These are phyloP conservation scores for Cyclospora cayetanensis DNA, from an alignment of 169 alveolate species.

Conservation along the genomic window DNA sequence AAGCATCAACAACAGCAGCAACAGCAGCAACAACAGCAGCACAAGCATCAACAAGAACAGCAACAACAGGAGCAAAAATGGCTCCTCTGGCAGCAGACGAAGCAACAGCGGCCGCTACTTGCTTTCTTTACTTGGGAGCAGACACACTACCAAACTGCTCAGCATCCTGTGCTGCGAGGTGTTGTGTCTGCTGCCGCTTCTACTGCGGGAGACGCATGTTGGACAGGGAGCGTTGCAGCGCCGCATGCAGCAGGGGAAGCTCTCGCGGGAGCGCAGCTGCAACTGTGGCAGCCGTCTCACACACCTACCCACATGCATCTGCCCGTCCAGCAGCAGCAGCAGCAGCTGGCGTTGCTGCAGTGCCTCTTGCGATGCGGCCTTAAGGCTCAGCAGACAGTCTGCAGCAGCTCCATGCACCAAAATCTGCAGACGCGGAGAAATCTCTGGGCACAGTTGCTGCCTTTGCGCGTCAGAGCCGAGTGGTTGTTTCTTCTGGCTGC, in stretches of 20 bases:
- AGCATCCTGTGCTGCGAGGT: background rate
- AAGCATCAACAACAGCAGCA: background rate
- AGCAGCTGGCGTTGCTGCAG: slow-evolving; percentile 8
- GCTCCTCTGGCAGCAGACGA: too few relatives aligned
- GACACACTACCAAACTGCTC: slow-evolving; percentile 19
- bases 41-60: background rate
- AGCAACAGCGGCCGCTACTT: background rate
- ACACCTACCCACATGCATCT: slow-evolving; percentile 1
- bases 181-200: too few relatives aligned
- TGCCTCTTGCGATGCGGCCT: slow-evolving; percentile 9
- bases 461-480: slow-evolving; percentile 18
- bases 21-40: slow-evolving; percentile 14
- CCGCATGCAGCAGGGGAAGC: slow-evolving; percentile 19
- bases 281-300: slow-evolving; percentile 40
- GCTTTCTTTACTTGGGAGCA: slow-evolving; percentile 29
- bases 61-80: slow-evolving; percentile 42
- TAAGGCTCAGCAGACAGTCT: background rate
- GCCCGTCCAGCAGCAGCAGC: slow-evolving; percentile 53
- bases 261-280: background rate
- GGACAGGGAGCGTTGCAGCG: background rate
- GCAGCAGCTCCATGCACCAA: slow-evolving; percentile 7
- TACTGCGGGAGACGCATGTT: too few relatives aligned
- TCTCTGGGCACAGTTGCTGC: background rate
- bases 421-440: background rate
- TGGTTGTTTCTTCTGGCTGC: slow-evolving; percentile 42